Base-by-base conservation (phyloP, 352 stramenopile genomes). In the Phytophthora cryptogea region DNA sequence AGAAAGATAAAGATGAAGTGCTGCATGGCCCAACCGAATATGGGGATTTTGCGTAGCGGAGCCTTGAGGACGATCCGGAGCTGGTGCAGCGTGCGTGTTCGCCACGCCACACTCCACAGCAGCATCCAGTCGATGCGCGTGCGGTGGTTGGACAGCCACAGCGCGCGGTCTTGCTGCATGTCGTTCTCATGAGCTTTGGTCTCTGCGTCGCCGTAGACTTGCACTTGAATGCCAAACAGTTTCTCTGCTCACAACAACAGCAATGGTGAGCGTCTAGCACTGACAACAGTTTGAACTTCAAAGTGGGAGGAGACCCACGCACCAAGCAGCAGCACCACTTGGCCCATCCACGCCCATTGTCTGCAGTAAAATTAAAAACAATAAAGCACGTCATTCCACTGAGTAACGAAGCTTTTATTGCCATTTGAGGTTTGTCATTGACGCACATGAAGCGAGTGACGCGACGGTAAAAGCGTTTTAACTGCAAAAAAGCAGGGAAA, bases 21-120 rank as follows among this genome's bases (percentile, higher is more conserved):
- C 70, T 92, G 83, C 83, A 92, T 95, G 50, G 81, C 83, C 86
- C 83, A 95, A 3, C 86, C 86, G 51, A 93, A 92, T 62, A 95
- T 78, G 40, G 86, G 86, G 28, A 88, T 61, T 49, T 72, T 73
- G 23, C 80, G 80, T 32, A 95, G 65, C 20, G 80, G 77, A n/a
- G 77, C 78, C 66, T 95, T 95, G 47, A 92, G 72, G 23, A 92
- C 66, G 48, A 95, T 92, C 43, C 77, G 76, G 37, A 95, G 59
- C 17, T 78, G 67, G 36, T 78, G 66, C 32, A 89, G 68, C 39
- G 73, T 75, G 8, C 60, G 54, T 16, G 70, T 87, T 26, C 84
- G 70, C 59, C 86, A 67, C 8, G 80, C 72, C 23, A 95, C 59
- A 37, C 69, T 80, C 86, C 86, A 95, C 33, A 93, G 56, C 27